Base-by-base conservation (phyloP, 371 early-diverging fungal genomes). In the Syncephalastrum racemosum region DNA sequence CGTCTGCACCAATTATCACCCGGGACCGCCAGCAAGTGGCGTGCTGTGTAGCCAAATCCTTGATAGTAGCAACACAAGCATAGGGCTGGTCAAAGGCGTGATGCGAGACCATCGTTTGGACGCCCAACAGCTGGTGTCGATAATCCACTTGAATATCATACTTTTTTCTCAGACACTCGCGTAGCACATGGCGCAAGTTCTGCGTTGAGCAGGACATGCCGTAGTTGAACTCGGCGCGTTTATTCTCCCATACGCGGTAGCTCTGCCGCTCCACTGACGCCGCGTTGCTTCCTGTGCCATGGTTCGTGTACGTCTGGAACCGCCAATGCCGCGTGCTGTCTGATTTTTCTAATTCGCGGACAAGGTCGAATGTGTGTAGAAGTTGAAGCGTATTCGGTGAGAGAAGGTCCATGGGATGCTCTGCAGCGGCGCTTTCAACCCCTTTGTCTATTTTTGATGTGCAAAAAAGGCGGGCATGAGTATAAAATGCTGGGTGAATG, bases 351-450 rank as follows among this genome's bases (percentile, higher is more conserved):
- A 75, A 50, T 4, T 46, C 16, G 5, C 50, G 43, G 25, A 64
- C 56, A 46, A 76, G 45, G 14, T 59, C 69, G 2, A 67, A 39
- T 39, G 64, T 56, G 5, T 70, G 50, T 13, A 76, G 41, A n/a
- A 70, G 58, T 27, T 76, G 71, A 18, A 76, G 27, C 19, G 59
- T 65, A 2, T 70, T 63, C 2, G 77, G 77, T 45, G 77, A 64
- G 47, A 70, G 61, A n/a, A 72, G 44, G 5, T 72, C 44, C n/a
- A 63, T 50, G 24, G 48, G 61, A 25, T 55, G 53, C 46, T 18
- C 51, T 56, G 51, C 51, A n/a, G 56, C 27, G 12, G 55, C 40
- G 15, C 46, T 53, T 56, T 57, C 36, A 31, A 31, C 53, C 24
- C 56, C 63, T 56, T 39, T 49, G 40, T 49, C 48, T 53, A 53